Evolutionary conservation across 148 eudicot genomes (phyloP), one percentile per base, ranked within the genome.

Genomic region (Rhododendron ferrugineum): DNA sequence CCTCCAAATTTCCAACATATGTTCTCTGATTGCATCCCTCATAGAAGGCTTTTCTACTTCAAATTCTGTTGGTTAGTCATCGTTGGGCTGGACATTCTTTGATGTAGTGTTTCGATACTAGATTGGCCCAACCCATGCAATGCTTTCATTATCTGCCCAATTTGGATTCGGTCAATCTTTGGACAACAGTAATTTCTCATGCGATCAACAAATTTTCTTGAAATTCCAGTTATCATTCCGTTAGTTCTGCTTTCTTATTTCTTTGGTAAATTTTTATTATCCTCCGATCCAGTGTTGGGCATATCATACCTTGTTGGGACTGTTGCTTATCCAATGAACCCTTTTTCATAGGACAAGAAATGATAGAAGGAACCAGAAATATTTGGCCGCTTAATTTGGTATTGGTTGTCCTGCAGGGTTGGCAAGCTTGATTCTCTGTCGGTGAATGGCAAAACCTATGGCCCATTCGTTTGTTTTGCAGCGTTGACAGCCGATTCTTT

Each of bases 341-440:
- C 14, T 78, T 77, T 79, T 28, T 9, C 15, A 8, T 14, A 32
- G 76, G 76, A 32, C 37, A 73, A 72, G 42, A 36, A 73, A 73
- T 14, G 78, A 73, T 73, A 70, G 5, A 16, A 34, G 22, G 10
- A 34, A 34, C 18, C 18, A 34, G 78, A 15, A 32, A 32, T 73
- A 16, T 36, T 34, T 73, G 44, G 42, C 37, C 30, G 44, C 23
- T 36, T 73, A 73, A 18, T 16, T 73, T 73, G 42, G 56, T 52
- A 50, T 52, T 64, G 64, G 64, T 79, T 79, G 64, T 79, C 23
- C 16, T 79, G 66, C 64, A 79, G 82, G 64, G 23, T 79, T 50
- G 82, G 82, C 40, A 50, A 79, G 82, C 58, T 47, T 78, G 81
- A 47, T 26, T 11, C 36, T 78, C 26, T 26, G 30, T 37, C 0